Base-by-base conservation (phyloP, 2,329 filamentous ascomycete species). In the Simplicillium aogashimaense region DNA sequence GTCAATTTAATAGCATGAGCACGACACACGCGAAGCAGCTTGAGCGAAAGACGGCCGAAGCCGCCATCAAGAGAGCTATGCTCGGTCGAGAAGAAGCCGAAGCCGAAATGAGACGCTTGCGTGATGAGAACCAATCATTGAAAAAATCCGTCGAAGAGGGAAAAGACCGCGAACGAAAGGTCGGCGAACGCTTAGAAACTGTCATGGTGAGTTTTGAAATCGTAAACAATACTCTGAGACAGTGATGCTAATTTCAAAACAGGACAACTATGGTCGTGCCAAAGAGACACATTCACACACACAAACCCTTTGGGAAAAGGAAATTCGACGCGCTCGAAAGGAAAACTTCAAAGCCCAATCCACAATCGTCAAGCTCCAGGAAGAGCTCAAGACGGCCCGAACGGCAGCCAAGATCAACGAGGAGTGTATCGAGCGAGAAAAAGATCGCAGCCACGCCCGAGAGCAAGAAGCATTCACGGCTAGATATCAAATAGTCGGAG, bases 321-420 rank as follows among this genome's bases (percentile, higher is more conserved):
- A 86, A 56, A 78, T 85, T 34, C 73, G 81, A 40, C 70, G 77
- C 41, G 72, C 76, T 9, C 69, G 80, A 37, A 86, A 86, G 50
- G 83, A 86, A 50, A 78, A 78, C 3, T 86, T 85, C 69, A 86
- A 85, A 54, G 73, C 76, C n/a, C 80, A 84, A 49, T 84, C 81
- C 3, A 60, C 66, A 10, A 70, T 81, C 28, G 74, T 86, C 50
- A 84, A 84, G 54, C 56, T 82, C n/a, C 81, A 86, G 54, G 82
- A 86, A 50, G 81, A 86, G 51, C 69, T 85, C 47, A 86, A 86
- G 55, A 64, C 74, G 1, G 65, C 74, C 38, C 72, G 78, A 35
- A 61, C 61, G 18, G 61, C 65, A n/a, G 60, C 70, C 38, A 77
- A 75, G 47, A 63, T 70, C 7, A 62, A 67, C 17, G 75, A 84